Conservation (phyloP, 176 grass and related monocot species). For the Rhynchospora tenuis region DNA sequence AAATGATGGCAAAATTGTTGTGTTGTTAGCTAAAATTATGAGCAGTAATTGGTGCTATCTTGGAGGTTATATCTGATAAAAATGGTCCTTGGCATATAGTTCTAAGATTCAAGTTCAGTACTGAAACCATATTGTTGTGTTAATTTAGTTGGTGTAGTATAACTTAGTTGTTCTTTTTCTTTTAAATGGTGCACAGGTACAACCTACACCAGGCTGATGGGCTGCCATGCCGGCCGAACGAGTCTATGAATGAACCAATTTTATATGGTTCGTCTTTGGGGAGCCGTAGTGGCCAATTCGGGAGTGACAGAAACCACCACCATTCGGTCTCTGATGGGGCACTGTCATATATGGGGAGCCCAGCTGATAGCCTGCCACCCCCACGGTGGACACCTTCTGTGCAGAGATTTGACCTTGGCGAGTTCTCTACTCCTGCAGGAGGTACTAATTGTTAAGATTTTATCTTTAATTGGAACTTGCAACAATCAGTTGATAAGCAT, state of each 20-base stretch:
- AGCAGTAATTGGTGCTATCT: not conserved
- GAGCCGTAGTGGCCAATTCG: conserved; percentile 18
- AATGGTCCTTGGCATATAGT: not conserved
- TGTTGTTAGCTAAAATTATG: not conserved
- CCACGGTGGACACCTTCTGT: conserved; percentile 78
- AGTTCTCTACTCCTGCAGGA: conserved; percentile 78
- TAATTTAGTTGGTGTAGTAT: not conserved
- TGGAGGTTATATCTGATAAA: not conserved
- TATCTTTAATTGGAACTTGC: conserved; percentile 22
- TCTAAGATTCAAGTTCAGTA: not conserved
- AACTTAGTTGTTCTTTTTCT: not conserved
- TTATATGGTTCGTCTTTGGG: conserved; percentile 10
- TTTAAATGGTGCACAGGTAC: conserved; percentile 2
- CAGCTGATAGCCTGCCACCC: conserved; percentile 65
- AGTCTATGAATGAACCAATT: not conserved
- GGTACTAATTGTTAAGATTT: conserved; percentile 39
- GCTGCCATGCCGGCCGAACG: not conserved
- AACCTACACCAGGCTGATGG: not conserved
- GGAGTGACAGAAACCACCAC: conserved; percentile 37
- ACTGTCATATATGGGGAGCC: conserved; percentile 84
- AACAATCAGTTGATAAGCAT: not conserved
- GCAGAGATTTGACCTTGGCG: conserved; percentile 80
- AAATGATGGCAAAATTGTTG: not conserved
- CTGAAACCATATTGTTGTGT: conserved; percentile 2
- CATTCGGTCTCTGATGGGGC: conserved; percentile 95